A percentile compares a stretch with the other conserved stretches of the same genome.
phyloP scores from a whole-genome alignment of 1,284 basidiomycete species.

The Ceratobasidium sp. region DNA sequence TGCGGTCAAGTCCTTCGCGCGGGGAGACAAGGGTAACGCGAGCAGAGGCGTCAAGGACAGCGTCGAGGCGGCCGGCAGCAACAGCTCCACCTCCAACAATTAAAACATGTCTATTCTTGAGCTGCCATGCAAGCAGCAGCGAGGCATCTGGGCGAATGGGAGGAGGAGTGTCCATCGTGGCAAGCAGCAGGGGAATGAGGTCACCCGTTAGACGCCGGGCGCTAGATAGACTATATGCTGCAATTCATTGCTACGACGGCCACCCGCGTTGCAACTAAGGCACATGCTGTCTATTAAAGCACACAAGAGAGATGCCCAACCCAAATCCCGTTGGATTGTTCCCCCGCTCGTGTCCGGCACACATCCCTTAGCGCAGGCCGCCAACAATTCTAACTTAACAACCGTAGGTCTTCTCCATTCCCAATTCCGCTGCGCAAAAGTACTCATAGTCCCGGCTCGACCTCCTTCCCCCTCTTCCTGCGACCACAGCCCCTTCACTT shows the following conservation, averaged over 20 bases:
- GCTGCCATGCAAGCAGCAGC: conserved; percentile 87
- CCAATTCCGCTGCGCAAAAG: conserved; percentile 24
- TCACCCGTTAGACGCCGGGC: too few species aligned
- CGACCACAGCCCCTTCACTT: conserved; percentile 19
- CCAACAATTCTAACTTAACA: conserved; percentile 42
- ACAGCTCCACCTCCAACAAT: conserved; percentile 92
- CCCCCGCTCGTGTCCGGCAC: too few species aligned
- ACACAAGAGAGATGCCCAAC: too few species aligned
- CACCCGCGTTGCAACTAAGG: too few species aligned
- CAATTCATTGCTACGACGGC: background rate
- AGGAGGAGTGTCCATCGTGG: conserved; percentile 48
- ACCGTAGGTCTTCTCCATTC: conserved; percentile 35
- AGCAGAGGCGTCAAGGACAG: conserved; percentile 71
- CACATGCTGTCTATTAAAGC: too few species aligned
- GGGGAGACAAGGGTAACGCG: conserved; percentile 73
- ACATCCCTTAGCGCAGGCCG: too few species aligned
- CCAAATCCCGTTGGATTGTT: too few species aligned
- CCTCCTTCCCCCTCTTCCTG: background rate
- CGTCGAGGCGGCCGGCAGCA: conserved; percentile 79
- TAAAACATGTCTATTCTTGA: conserved; percentile 82
- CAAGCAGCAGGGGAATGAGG: too few species aligned
- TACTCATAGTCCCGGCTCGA: conserved; percentile 1
- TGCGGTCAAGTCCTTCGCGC: conserved; percentile 65
- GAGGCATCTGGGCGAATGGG: conserved; percentile 66
- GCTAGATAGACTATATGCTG: background rate